Evolutionary conservation across 2,329 filamentous ascomycete species (phyloP).

Genomic region (Diaporthe batatas): DNA sequence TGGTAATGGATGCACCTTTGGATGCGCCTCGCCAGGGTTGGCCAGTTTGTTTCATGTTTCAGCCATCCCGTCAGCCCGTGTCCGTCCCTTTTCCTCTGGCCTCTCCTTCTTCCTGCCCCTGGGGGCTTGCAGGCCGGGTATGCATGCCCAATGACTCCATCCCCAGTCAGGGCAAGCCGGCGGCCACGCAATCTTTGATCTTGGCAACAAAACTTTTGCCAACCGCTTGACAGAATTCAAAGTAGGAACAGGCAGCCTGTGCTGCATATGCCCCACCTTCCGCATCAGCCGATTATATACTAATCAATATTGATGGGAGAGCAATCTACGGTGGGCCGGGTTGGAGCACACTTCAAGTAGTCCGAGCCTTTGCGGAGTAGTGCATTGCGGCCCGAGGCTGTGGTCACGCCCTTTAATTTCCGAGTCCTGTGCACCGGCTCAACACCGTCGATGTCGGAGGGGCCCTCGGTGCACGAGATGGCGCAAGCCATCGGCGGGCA

Average conservation of each 20-base stretch:
- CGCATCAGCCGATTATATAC: slow-evolving; percentile 1
- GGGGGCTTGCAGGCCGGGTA: slow-evolving; percentile 14
- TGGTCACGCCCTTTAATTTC: slow-evolving; percentile 29
- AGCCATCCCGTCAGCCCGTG: slow-evolving; percentile 36
- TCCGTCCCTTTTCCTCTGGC: slow-evolving; percentile 26
- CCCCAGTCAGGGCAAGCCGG: slow-evolving; percentile 1
- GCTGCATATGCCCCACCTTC: not conserved
- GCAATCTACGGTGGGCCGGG: slow-evolving; percentile 15
- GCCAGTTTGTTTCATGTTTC: slow-evolving; percentile 41
- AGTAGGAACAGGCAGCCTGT: not conserved
- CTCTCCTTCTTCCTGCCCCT: not conserved
- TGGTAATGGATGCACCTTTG: slow-evolving; percentile 4
- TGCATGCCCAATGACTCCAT: slow-evolving; percentile 20
- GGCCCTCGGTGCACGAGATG: not conserved
- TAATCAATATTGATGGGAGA: not conserved
- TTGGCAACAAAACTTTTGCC: slow-evolving; percentile 11
- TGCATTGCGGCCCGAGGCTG: slow-evolving; percentile 34
- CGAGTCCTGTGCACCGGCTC: slow-evolving; percentile 20
- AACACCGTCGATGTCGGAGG: slow-evolving; percentile 2
- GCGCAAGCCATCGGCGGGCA: not conserved
- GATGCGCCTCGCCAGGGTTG: slow-evolving; percentile 18
- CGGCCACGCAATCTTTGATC: slow-evolving; percentile 24
- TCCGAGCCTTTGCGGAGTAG: not conserved
- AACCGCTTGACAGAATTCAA: not conserved
- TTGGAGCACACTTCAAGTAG: not conserved